Conservation (phyloP, 352 stramenopile species). For the Phytophthora pisi region DNA sequence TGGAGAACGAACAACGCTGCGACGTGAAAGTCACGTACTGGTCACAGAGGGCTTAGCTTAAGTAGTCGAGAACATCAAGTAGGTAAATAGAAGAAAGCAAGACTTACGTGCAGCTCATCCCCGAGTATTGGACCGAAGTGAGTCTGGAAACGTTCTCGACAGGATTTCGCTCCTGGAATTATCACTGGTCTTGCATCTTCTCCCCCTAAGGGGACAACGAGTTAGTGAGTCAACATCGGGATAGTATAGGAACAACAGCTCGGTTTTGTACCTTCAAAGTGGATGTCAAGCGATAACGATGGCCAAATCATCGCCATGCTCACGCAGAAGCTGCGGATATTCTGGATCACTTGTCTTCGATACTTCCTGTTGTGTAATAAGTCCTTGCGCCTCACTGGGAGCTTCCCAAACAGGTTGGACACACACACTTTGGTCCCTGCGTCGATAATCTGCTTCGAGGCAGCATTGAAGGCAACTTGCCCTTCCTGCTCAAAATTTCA, state of each 20-base stretch:
- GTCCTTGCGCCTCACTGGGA: constrained; percentile 61
- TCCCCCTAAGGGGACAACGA: constrained; percentile 11
- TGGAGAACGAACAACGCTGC: constrained; percentile 31
- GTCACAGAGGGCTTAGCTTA: too few species aligned
- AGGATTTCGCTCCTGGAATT: constrained; percentile 37
- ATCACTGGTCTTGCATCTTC: constrained; percentile 8
- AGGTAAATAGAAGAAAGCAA: background rate
- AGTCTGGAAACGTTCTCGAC: constrained; percentile 42
- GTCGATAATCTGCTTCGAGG: constrained; percentile 41
- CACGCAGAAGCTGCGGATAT: constrained; percentile 54
- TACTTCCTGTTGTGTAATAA: constrained; percentile 43
- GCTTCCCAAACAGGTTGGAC: constrained; percentile 59
- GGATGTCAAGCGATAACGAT: constrained; percentile 60
- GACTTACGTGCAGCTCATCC: constrained; percentile 45
- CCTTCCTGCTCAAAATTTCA: constrained; percentile 41
- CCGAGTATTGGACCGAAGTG: constrained; percentile 54
- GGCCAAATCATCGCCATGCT: constrained; percentile 80
- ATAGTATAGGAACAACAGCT: background rate
- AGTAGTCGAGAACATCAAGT: too few species aligned
- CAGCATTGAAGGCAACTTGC: constrained; percentile 62
- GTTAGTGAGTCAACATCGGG: background rate
- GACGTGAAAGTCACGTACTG: constrained; percentile 48
- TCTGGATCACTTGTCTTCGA: constrained; percentile 40
- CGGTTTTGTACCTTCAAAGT: constrained; percentile 42
- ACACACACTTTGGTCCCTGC: constrained; percentile 59